These are phyloP conservation scores for Taiozyma sp. DNA, from an alignment of 1,139 yeast species.

Conservation along the genomic window DNA sequence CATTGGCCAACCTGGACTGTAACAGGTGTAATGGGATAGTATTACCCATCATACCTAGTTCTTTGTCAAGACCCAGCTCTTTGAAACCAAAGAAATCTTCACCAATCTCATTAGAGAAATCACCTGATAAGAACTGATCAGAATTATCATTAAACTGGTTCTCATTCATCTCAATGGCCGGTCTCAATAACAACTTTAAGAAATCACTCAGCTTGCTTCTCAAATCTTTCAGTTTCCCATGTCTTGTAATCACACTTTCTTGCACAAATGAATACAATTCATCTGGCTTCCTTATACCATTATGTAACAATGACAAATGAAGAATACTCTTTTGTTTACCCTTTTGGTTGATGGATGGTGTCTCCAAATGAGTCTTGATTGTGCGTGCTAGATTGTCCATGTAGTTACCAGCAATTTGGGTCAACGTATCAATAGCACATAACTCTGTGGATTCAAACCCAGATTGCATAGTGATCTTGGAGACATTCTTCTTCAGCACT, in stretches of 20 bases:
- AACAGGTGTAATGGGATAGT: conserved; percentile 87
- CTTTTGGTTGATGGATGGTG: conserved; percentile 44
- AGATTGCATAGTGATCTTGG: conserved; percentile 84
- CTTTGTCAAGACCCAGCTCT: conserved; percentile 90
- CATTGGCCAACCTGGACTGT: conserved; percentile 69
- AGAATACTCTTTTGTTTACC: conserved; percentile 46
- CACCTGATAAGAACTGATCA: conserved; percentile 93
- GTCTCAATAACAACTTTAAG: conserved; percentile 77
- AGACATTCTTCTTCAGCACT: conserved; percentile 63
- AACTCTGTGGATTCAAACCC: conserved; percentile 89
- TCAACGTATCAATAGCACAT: conserved; percentile 70
- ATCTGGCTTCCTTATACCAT: conserved; percentile 82
- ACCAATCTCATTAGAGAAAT: conserved; percentile 87
- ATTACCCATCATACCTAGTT: conserved; percentile 79
- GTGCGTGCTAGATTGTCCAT: conserved; percentile 71
- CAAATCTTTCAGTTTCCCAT: conserved; percentile 64
- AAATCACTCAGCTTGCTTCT: conserved; percentile 65
- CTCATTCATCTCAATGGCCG: conserved; percentile 77
- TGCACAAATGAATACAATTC: conserved; percentile 69
- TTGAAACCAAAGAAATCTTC: conserved; percentile 97
- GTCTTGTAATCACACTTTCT: conserved; percentile 69
- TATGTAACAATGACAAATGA: conserved; percentile 65
- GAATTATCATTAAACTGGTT: conserved; percentile 82
- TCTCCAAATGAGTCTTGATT: conserved; percentile 66
- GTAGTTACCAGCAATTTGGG: conserved; percentile 82